A percentile compares a stretch with the other conserved stretches of the same genome.
These are phyloP conservation scores for Blepharisma japonicum DNA, from an alignment of 73 alveolate species.

Conservation along the genomic window DNA sequence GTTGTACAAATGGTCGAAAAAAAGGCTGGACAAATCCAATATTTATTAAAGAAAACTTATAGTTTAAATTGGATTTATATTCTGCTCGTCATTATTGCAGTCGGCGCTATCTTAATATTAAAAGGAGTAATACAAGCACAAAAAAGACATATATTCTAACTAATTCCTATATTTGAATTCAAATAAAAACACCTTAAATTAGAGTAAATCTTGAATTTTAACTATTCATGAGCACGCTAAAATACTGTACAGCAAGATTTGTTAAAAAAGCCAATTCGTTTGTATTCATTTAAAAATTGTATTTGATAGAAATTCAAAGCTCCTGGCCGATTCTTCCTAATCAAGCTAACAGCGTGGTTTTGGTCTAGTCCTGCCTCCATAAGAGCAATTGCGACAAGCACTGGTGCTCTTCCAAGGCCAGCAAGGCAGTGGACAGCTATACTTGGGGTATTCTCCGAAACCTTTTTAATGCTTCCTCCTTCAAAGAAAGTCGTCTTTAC, in stretches of 20 bases:
- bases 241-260: slow-evolving; percentile 22
- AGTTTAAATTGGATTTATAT: too few species aligned
- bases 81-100: too few species aligned
- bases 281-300: slow-evolving; percentile 41
- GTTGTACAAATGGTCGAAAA: too few species aligned
- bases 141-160: too few species aligned
- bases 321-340: slow-evolving; percentile 53
- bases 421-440: slow-evolving; percentile 62
- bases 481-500: slow-evolving; percentile 40
- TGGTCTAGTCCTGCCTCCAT: slow-evolving; percentile 53
- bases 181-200: too few species aligned
- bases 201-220: too few species aligned
- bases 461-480: slow-evolving; percentile 13
- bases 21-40: too few species aligned
- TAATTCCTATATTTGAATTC: too few species aligned
- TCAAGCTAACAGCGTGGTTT: slow-evolving; percentile 42
- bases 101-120: too few species aligned
- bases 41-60: too few species aligned
- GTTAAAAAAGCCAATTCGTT: slow-evolving; percentile 27
- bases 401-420: slow-evolving; percentile 65
- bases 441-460: slow-evolving; percentile 6
- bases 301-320: slow-evolving; percentile 45
- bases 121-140: too few species aligned
- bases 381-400: slow-evolving; percentile 55
- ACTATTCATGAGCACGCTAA: neutral